phyloP scores from a whole-genome alignment of 306 rosid species.

The Canavalia gladiata region DNA sequence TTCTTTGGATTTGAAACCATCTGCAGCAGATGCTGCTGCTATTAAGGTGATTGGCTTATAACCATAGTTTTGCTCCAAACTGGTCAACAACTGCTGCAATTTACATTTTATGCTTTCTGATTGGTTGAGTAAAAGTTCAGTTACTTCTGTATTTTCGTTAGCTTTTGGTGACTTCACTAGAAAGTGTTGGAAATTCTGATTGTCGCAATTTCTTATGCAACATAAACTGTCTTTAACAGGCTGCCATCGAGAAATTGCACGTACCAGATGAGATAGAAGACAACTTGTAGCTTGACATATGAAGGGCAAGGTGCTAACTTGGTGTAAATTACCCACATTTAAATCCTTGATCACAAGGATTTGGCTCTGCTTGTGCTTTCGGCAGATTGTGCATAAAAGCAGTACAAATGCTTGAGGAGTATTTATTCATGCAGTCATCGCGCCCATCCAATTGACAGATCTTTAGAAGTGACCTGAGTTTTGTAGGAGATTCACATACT shows the following conservation, averaged over 20 bases:
- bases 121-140: constrained; percentile 13
- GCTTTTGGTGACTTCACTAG: background rate
- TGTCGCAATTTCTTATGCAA: constrained; percentile 13
- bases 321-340: constrained; percentile 50
- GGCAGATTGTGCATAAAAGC: constrained; percentile 50
- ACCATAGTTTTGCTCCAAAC: constrained; percentile 13
- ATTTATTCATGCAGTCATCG: constrained; percentile 39
- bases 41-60: constrained; percentile 71
- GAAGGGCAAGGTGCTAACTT: constrained; percentile 43
- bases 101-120: constrained; percentile 21
- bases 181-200: background rate
- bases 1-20: constrained; percentile 98
- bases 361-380: constrained; percentile 75
- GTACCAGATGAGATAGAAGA: constrained; percentile 96
- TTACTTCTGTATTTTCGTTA: background rate
- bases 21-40: constrained; percentile 91
- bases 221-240: constrained; percentile 59
- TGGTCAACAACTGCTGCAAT: background rate
- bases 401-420: constrained; percentile 43
- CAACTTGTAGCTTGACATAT: constrained; percentile 60
- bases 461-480: constrained; percentile 50
- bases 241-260: constrained; percentile 96
- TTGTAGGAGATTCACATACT: constrained; percentile 54
- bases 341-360: constrained; percentile 50
- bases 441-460: constrained; percentile 39